Base-by-base conservation (phyloP, 495 filamentous ascomycete genomes). In the Daldinia decipiens region DNA sequence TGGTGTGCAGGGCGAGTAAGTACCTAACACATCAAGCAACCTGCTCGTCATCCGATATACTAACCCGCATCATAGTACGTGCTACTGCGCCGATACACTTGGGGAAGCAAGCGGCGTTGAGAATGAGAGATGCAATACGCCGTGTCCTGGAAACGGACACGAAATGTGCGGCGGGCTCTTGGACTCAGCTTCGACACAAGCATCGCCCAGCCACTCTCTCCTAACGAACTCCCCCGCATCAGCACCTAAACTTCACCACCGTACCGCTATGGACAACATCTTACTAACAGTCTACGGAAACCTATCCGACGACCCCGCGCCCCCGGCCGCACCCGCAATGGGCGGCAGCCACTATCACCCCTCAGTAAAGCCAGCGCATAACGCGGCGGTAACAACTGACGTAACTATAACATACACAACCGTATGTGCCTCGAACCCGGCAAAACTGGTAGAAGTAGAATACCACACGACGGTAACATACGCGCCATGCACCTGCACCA, bases 81-180 rank as follows among this genome's bases (percentile, higher is more conserved):
- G 76, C 60, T 74, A 74, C 50, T 85, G 83, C 38, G 82, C 84
- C 19, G 84, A 90, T 8, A 85, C 85, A 55, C 82, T 86, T 3
- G 82, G 77, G 1, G 82, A 81, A 71, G 89, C 88, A 0, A 83
- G 82, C 73, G 89, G 91, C 19, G 65, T 76, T 0, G 65, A 59
- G 1, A 65, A 60, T 12, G 65, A 31, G 0, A 36, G 43, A 24
- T 77, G 75, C 36, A 32, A 60, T 36, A 53, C 29, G 1, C 66
- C 66, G 0, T 76, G 74, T 27, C 55, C 68, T 8, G 74, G 72
- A 15, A 68, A 74, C 26, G 36, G 36, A 0, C 0, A 24, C 13
- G 38, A 70, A 51, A 2, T 63, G 34, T 76, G 75, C 45, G 75
- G 74, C 27, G 72, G 74, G 3, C 38, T 17, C 19, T 15, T 7